Evolutionary conservation across 345 rosid genomes (phyloP), one percentile per base, ranked within the genome.

Genomic region (Salix brachista): DNA sequence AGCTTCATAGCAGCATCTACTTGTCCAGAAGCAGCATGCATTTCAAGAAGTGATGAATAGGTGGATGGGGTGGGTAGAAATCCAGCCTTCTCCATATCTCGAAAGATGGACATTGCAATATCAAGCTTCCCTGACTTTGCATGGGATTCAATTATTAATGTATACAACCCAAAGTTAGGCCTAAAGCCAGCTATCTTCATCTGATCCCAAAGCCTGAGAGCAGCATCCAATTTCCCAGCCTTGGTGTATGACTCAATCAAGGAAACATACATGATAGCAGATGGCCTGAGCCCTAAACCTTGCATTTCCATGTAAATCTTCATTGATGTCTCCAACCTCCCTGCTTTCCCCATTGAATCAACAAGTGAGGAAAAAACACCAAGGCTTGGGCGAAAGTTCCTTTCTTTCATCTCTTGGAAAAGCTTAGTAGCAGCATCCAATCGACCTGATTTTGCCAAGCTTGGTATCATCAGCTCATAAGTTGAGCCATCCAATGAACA

Each of bases 321-420:
- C 97, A 92, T 90, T 19, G 97, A 91, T n/a, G 97, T 84, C 41
- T 94, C 99, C 52, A 96, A 78, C 67, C 99, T 87, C 72, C 99
- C 97, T 67, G 99, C 97, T 85, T 94, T 96, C n/a, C 97, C 98
- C 93, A 94, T 84, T 0, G 99, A 94, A 87, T 96, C 97, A 84
- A 94, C 94, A 75, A 96, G 95, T 0, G 97, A 87, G 39, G 97
- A 83, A 79, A 94, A 94, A 56, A 92, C 75, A 54, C 73, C 58
- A 83, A 84, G 85, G 79, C 91, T 91, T 56, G 97, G 99, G 4
- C 83, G 83, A 5, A 90, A 81, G 52, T 86, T 88, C 79, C 97
- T 84, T 71, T 75, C 89, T 76, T 96, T 94, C 99, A 94, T 89
- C 87, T 91, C 95, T 80, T 92, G 97, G 81, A 91, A 96, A 72